Conservation (phyloP, 2,329 filamentous ascomycete species). For the Colletotrichum sp. region DNA sequence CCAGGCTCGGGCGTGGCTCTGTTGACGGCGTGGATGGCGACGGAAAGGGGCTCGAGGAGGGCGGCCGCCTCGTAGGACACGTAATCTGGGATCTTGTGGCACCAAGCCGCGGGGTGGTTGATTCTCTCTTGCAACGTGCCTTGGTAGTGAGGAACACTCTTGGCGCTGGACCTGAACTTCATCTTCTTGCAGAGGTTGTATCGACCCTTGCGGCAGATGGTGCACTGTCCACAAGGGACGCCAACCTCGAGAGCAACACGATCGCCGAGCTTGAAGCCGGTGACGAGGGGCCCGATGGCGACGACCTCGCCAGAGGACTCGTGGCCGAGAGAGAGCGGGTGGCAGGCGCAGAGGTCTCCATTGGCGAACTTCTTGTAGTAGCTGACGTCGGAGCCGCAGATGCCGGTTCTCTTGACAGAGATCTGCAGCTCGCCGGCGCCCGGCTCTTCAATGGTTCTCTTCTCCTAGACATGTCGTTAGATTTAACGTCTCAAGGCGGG, state of each 20-base stretch:
- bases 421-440: constrained; percentile 65
- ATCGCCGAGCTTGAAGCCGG: constrained; percentile 59
- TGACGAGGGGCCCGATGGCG: constrained; percentile 57
- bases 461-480: constrained; percentile 46
- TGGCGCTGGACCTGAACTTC: constrained; percentile 67
- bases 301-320: constrained; percentile 66
- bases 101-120: constrained; percentile 67
- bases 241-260: constrained; percentile 65
- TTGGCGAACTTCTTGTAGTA: constrained; percentile 78
- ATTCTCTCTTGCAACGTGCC: constrained; percentile 67
- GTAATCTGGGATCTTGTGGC: constrained; percentile 66
- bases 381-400: constrained; percentile 73
- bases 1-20: constrained; percentile 56
- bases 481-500: neutral
- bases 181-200: constrained; percentile 69
- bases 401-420: constrained; percentile 68
- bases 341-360: constrained; percentile 70
- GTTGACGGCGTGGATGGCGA: constrained; percentile 67
- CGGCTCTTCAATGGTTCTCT: constrained; percentile 52
- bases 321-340: constrained; percentile 69
- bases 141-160: constrained; percentile 68
- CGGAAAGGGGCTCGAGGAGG: constrained; percentile 66
- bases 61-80: constrained; percentile 65
- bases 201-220: constrained; percentile 55
- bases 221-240: constrained; percentile 57